phyloP scores from a whole-genome alignment of 2,329 filamentous ascomycete species.

The Juglanconis sp. region DNA sequence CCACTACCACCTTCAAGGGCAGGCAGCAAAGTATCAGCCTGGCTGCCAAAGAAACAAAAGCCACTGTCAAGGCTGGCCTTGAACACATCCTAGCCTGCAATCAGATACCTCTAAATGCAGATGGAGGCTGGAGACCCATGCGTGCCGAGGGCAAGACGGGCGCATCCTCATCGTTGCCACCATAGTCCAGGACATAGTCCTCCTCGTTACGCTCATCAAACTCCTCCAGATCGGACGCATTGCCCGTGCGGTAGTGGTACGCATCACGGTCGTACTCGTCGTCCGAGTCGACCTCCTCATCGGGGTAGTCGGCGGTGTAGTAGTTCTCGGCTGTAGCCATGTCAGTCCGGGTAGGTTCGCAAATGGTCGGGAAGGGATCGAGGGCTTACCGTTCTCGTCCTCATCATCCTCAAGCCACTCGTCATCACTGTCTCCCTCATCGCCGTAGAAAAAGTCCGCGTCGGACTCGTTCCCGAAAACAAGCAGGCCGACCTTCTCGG shows the following conservation, averaged over 20 bases:
- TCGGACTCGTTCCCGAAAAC: slow-evolving; percentile 58
- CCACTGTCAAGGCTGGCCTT: no score
- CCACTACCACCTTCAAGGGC: no score
- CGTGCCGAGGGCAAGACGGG: slow-evolving; percentile 2
- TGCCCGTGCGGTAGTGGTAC: slow-evolving; percentile 51
- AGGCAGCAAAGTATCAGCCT: no score
- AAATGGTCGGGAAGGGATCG: not conserved
- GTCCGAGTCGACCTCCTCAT: slow-evolving; percentile 73
- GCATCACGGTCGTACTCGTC: slow-evolving; percentile 59
- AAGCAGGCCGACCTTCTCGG: slow-evolving; percentile 52
- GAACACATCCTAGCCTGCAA: not conserved
- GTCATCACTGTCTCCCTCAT: slow-evolving; percentile 62
- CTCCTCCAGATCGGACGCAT: slow-evolving; percentile 55
- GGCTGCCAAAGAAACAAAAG: no score
- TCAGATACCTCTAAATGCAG: slow-evolving; percentile 16
- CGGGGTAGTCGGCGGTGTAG: slow-evolving; percentile 76
- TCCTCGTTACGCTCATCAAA: slow-evolving; percentile 39
- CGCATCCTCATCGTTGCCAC: slow-evolving; percentile 24
- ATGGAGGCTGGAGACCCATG: slow-evolving; percentile 22
- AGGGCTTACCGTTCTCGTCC: slow-evolving; percentile 58
- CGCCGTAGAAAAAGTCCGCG: slow-evolving; percentile 57
- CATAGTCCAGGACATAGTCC: slow-evolving; percentile 28
- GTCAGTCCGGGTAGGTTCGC: slow-evolving; percentile 3
- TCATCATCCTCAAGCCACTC: slow-evolving; percentile 57
- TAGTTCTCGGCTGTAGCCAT: slow-evolving; percentile 64